These are phyloP conservation scores for Stephanodiscus triporus DNA, from an alignment of 108 stramenopile genomes.

Conservation along the genomic window DNA sequence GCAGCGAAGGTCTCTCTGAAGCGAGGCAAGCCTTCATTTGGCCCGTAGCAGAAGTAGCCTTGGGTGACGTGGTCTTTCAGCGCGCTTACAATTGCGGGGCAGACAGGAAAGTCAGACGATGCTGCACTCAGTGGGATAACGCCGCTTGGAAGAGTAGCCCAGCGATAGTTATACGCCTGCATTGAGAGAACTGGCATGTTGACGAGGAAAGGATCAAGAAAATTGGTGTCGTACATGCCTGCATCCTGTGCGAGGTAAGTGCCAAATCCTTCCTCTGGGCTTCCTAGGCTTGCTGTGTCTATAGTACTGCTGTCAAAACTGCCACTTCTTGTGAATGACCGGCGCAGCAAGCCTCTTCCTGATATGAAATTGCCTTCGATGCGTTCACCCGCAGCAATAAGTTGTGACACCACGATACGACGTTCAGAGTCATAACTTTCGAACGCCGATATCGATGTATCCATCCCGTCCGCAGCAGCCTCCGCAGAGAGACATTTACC, in stretches of 20 bases:
- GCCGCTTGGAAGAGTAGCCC: slow-evolving; percentile 3
- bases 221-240: not conserved
- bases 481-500: not conserved
- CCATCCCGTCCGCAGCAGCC: not conserved
- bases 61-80: not conserved
- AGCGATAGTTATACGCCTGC: slow-evolving; percentile 10
- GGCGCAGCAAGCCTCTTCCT: no score
- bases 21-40: slow-evolving; percentile 5
- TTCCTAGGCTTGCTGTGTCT: no score
- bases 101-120: slow-evolving; percentile 10
- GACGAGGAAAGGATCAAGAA: not conserved
- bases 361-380: not conserved
- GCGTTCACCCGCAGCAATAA: not conserved
- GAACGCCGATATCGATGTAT: not conserved
- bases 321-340: no score
- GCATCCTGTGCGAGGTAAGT: no score
- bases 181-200: not conserved
- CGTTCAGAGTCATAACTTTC: slow-evolving; percentile 3
- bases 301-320: not conserved
- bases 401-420: not conserved
- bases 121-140: slow-evolving; percentile 4
- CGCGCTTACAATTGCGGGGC: not conserved
- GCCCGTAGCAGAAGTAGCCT: slow-evolving; percentile 10
- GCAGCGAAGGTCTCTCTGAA: not conserved
- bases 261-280: no score